Conservation (phyloP, 257 asterid species). For the Jacaranda mimosifolia region DNA sequence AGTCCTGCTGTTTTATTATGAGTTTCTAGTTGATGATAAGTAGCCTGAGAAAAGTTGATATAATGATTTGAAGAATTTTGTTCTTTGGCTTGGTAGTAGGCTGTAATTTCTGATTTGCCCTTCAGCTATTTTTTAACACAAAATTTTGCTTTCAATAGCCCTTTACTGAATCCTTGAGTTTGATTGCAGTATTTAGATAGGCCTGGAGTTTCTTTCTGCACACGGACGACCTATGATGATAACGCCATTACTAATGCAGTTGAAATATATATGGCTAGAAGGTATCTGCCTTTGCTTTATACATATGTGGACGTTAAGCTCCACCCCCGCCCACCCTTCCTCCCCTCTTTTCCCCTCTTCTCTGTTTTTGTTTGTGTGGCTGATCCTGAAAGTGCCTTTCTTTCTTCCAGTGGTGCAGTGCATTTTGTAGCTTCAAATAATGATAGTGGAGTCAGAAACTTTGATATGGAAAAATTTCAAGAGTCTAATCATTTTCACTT, state of each 20-base stretch:
- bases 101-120: background rate
- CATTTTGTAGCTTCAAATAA: conserved; percentile 92
- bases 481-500: conserved; percentile 70
- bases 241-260: conserved; percentile 90
- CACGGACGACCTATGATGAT: conserved; percentile 91
- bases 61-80: conserved; percentile 7
- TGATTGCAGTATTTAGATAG: conserved; percentile 80
- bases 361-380: background rate
- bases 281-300: conserved; percentile 48
- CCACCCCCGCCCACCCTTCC: background rate
- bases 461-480: conserved; percentile 89
- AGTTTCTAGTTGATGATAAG: conserved; percentile 18
- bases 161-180: conserved; percentile 21
- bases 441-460: conserved; percentile 89
- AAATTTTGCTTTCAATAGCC: conserved; percentile 13
- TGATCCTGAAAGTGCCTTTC: conserved; percentile 38
- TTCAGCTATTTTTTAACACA: conserved; percentile 1
- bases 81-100: background rate
- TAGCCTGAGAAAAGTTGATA: conserved; percentile 3
- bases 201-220: conserved; percentile 89
- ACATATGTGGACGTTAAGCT: background rate
- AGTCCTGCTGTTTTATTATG: background rate
- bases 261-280: conserved; percentile 71
- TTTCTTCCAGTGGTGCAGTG: conserved; percentile 79
- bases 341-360: background rate